Base-by-base conservation (phyloP, 2,329 filamentous ascomycete genomes). In the Aspergillus oerlinghausenensis region DNA sequence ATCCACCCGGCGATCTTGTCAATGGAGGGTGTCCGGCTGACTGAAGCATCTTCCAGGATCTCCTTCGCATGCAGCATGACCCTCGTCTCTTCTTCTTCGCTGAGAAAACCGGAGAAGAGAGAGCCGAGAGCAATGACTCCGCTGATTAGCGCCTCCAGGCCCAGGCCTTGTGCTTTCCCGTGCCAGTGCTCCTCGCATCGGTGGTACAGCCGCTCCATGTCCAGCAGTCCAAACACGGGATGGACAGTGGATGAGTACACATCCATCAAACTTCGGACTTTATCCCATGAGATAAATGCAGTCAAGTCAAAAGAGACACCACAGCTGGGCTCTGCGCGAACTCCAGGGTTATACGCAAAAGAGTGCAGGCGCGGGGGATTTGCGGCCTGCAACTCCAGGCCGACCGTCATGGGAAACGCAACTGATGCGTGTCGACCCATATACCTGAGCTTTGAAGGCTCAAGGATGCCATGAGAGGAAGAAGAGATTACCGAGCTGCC, bases 1-100 rank as follows among this genome's bases (percentile, higher is more conserved):
- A 81, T 63, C 80, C 81, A 84, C n/a, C 63, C 66, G 4, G 63
- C 56, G 19, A 69, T 63, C 5, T 59, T 63, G 25, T 71, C 68
- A 11, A 72, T 57, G 3, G 56, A 63, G 23, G 66, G 66, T 11
- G 70, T 60, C 17, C 66, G 62, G 38, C 59, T 60, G 6, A 63
- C 54, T 4, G 52, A 52, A 11, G 54, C 61, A 47, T 76, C 73
- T 54, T 81, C 79, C 1, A 83, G 70, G 3, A 78, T 67, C 11
- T 68, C 65, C 28, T 77, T 74, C 2, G 80, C 79, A 3, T 76
- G 66, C 32, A 60, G 57, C 1, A 63, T 53, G 2, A 66, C 32
- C 51, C 70, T 63, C 35, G 55, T 57, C 56, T 75, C 73, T 11
- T 57, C 45, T 9, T 62, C 63, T 29, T 64, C 52, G 17, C 55